Conservation (phyloP, 2,329 filamentous ascomycete species). For the Penicillium janthinellum region DNA sequence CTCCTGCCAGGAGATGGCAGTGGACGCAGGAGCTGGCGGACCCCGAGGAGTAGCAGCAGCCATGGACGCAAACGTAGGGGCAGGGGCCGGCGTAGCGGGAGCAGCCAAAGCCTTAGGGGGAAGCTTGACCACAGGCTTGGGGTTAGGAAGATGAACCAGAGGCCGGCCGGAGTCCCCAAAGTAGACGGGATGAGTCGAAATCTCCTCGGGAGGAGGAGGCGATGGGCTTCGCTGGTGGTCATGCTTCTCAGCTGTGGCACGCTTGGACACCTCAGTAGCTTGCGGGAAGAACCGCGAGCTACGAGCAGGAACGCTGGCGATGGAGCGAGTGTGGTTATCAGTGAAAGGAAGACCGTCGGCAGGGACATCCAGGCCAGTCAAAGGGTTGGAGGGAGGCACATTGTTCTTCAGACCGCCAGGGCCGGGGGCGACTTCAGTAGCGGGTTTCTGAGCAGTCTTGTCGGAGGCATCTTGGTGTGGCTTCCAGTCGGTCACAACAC, state of each 20-base stretch:
- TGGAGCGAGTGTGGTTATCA: slow-evolving; percentile 37
- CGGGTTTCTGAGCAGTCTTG: slow-evolving; percentile 42
- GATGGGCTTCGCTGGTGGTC: slow-evolving; percentile 46
- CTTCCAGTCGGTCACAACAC: slow-evolving; percentile 47
- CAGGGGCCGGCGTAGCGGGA: slow-evolving; percentile 45
- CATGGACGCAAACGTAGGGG: slow-evolving; percentile 50
- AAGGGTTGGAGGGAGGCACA: slow-evolving; percentile 32
- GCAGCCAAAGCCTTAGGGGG: slow-evolving; percentile 60
- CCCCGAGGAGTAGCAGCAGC: slow-evolving; percentile 43
- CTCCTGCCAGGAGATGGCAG: slow-evolving; percentile 69
- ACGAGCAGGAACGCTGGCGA: slow-evolving; percentile 40
- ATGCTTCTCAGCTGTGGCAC: slow-evolving; percentile 32
- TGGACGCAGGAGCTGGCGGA: slow-evolving; percentile 45
- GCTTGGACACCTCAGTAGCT: slow-evolving; percentile 40
- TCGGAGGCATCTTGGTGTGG: slow-evolving; percentile 45
- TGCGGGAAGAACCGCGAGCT: slow-evolving; percentile 54
- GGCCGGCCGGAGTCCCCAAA: slow-evolving; percentile 54
- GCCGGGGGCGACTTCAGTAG: slow-evolving; percentile 39
- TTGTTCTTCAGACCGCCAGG: slow-evolving; percentile 10
- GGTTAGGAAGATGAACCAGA: slow-evolving; percentile 59
- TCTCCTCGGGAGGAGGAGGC: slow-evolving; percentile 60
- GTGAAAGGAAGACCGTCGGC: slow-evolving; percentile 40
- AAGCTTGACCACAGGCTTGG: slow-evolving; percentile 76
- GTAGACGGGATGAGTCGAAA: slow-evolving; percentile 59
- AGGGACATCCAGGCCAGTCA: slow-evolving; percentile 41